Conservation (phyloP, 345 rosid species). For the Citrus trifoliata region DNA sequence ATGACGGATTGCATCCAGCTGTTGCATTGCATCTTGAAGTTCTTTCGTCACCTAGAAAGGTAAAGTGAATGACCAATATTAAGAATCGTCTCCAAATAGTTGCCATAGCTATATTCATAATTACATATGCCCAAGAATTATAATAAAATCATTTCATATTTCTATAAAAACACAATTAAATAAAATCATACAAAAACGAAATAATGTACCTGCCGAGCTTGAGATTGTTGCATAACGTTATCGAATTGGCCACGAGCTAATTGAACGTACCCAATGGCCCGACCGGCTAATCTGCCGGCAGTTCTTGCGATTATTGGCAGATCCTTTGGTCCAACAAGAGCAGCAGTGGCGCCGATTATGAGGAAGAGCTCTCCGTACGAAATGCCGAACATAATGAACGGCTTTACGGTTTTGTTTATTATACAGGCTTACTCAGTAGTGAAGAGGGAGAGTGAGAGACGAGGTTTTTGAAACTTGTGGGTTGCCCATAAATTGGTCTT, state of each 20-base stretch:
- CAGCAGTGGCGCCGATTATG: slow-evolving; percentile 60
- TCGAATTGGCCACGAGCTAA: slow-evolving; percentile 89
- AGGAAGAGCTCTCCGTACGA: slow-evolving; percentile 71
- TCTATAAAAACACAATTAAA: background rate
- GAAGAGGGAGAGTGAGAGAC: background rate
- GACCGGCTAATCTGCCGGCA: slow-evolving; percentile 73
- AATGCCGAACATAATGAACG: slow-evolving; percentile 46
- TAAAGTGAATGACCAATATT: background rate
- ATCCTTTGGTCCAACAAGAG: slow-evolving; percentile 82
- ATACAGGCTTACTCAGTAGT: background rate
- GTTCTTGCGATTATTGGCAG: slow-evolving; percentile 71
- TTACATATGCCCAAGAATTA: background rate
- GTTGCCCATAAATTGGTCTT: background rate
- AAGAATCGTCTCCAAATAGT: background rate
- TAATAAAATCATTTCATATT: background rate
- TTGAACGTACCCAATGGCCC: slow-evolving; percentile 79
- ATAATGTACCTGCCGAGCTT: slow-evolving; percentile 71
- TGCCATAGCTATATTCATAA: background rate
- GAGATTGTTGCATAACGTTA: slow-evolving; percentile 78
- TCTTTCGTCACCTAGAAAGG: slow-evolving; percentile 74
- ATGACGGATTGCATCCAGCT: slow-evolving; percentile 81
- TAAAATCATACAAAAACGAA: background rate
- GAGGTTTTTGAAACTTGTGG: background rate
- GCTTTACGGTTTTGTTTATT: background rate
- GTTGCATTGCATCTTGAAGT: slow-evolving; percentile 80